A percentile compares a stretch with the other conserved stretches of the same genome.
Evolutionary conservation across 2,329 filamentous ascomycete species (phyloP).

Genomic region (Ustilaginoidea virens): DNA sequence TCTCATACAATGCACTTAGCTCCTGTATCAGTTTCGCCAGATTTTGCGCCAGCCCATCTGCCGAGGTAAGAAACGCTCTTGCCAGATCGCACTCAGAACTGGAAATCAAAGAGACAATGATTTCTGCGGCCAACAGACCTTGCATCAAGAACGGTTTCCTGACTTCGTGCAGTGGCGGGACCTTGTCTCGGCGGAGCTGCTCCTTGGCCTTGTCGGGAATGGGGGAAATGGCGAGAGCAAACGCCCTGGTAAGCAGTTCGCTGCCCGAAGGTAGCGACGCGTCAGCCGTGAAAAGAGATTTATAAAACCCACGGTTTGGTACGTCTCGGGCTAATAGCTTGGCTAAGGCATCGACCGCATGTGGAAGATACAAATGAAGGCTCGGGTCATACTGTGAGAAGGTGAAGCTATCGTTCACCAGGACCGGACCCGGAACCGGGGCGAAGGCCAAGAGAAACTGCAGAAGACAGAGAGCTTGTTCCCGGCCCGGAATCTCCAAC

Average conservation of each 20-base stretch:
- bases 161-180: slow-evolving; percentile 57
- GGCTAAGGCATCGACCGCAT: slow-evolving; percentile 78
- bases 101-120: slow-evolving; percentile 61
- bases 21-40: slow-evolving; percentile 62
- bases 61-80: slow-evolving; percentile 65
- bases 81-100: slow-evolving; percentile 58
- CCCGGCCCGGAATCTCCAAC: slow-evolving; percentile 68
- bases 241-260: slow-evolving; percentile 74
- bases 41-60: slow-evolving; percentile 70
- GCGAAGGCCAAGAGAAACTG: slow-evolving; percentile 87
- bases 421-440: slow-evolving; percentile 55
- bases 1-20: slow-evolving; percentile 48
- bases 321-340: slow-evolving; percentile 89
- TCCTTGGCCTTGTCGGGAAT: slow-evolving; percentile 50
- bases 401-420: slow-evolving; percentile 42
- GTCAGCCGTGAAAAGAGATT: slow-evolving; percentile 64
- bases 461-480: slow-evolving; percentile 74
- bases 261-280: slow-evolving; percentile 46
- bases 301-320: slow-evolving; percentile 77
- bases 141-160: slow-evolving; percentile 87
- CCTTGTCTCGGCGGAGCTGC: slow-evolving; percentile 39
- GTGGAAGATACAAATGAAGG: slow-evolving; percentile 74
- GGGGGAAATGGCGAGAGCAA: slow-evolving; percentile 72
- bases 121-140: slow-evolving; percentile 78
- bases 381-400: slow-evolving; percentile 71